These are phyloP conservation scores for Raffaelea albimanens DNA, from an alignment of 2,329 filamentous ascomycete species.

Conservation along the genomic window DNA sequence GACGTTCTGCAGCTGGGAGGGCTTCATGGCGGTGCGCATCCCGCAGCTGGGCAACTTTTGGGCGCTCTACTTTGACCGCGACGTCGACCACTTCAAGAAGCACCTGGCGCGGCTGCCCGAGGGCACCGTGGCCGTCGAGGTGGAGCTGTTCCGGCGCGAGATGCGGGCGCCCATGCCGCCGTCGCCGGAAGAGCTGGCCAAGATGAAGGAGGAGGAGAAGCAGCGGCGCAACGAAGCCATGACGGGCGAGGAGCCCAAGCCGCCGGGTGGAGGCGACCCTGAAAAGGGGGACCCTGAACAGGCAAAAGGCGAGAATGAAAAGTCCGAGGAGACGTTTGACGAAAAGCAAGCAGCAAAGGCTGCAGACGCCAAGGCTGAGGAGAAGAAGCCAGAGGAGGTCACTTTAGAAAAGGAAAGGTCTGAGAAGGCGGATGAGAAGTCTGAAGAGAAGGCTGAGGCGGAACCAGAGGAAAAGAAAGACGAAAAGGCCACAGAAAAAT, in stretches of 20 bases:
- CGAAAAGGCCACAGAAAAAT: too few species aligned
- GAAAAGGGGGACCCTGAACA: neutral
- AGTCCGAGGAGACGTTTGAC: neutral
- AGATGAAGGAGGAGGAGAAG: conserved; percentile 1
- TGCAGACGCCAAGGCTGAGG: neutral
- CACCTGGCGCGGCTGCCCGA: conserved; percentile 28
- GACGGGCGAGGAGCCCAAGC: neutral
- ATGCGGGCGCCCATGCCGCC: conserved; percentile 17
- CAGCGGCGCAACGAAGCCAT: neutral
- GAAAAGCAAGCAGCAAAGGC: neutral
- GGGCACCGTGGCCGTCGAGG: conserved; percentile 41
- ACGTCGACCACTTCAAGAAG: conserved; percentile 31
- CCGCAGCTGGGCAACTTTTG: conserved; percentile 31
- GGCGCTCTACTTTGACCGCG: conserved; percentile 37
- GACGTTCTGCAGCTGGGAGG: conserved; percentile 39
- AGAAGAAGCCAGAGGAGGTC: neutral
- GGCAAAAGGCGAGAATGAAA: neutral
- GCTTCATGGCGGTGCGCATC: conserved; percentile 32
- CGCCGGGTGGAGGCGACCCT: too few species aligned
- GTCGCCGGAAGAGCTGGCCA: conserved; percentile 1
- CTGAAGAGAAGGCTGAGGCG: neutral
- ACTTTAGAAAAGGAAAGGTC: neutral
- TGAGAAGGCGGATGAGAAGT: neutral
- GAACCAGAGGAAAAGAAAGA: neutral
- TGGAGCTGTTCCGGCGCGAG: conserved; percentile 45